phyloP scores from a whole-genome alignment of 2,329 filamentous ascomycete species.

The Colletotrichum incanum region DNA sequence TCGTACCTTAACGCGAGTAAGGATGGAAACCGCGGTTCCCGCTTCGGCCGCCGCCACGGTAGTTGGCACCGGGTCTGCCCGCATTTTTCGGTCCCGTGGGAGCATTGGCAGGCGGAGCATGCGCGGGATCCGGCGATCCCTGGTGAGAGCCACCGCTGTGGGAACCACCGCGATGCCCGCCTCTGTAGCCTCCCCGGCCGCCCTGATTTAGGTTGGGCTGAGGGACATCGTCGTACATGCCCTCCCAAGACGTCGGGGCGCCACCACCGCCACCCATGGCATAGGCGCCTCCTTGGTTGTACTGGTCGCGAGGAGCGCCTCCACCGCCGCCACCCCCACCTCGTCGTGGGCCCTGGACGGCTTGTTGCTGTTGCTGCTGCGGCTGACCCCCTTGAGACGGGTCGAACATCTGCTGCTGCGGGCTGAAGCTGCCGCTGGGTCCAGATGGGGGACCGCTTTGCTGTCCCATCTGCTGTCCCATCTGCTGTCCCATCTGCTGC shows the following conservation, averaged over 20 bases:
- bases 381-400: conserved; percentile 43
- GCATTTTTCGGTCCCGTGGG: conserved; percentile 98
- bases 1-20: conserved; percentile 64
- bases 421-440: conserved; percentile 46
- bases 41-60: conserved; percentile 89
- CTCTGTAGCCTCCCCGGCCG: conserved; percentile 58
- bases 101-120: conserved; percentile 71
- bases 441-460: conserved; percentile 38
- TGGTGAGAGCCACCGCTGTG: conserved; percentile 60
- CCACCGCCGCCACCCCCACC: conserved; percentile 43
- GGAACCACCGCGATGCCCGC: conserved; percentile 51
- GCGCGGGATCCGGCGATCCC: conserved; percentile 59
- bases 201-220: conserved; percentile 78
- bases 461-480: conserved; percentile 45
- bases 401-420: conserved; percentile 48
- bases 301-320: conserved; percentile 49
- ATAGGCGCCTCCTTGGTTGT: conserved; percentile 49
- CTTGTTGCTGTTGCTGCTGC: conserved; percentile 43
- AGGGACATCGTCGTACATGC: conserved; percentile 97
- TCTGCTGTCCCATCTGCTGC: conserved; percentile 44
- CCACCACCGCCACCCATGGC: conserved; percentile 65
- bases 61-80: conserved; percentile 91
- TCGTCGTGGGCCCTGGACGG: conserved; percentile 49
- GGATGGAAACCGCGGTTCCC: conserved; percentile 85
- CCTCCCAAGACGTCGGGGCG: conserved; percentile 92